Conservation (phyloP, 345 rosid species). For the Sonneratia caseolaris region DNA sequence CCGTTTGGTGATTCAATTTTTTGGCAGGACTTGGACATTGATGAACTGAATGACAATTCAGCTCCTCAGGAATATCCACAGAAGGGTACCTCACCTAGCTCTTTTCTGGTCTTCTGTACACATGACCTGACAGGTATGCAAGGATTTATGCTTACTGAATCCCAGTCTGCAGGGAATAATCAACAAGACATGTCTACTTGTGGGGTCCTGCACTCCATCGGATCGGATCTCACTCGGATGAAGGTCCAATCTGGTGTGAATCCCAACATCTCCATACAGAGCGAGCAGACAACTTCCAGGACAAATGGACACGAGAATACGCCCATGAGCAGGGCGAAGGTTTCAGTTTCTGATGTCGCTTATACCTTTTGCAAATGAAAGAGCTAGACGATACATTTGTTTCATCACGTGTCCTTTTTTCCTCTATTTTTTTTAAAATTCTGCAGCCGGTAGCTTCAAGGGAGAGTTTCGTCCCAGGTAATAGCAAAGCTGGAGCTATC, state of each 20-base stretch:
- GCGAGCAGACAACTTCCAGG: constrained; percentile 54
- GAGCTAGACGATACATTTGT: not conserved
- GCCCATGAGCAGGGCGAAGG: constrained; percentile 74
- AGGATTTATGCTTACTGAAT: not conserved
- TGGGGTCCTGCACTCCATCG: constrained; percentile 78
- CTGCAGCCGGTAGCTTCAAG: constrained; percentile 73
- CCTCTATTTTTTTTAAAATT: not conserved
- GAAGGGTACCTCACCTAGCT: constrained; percentile 15
- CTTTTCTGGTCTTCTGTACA: not conserved
- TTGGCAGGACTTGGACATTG: constrained; percentile 46
- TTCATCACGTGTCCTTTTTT: not conserved
- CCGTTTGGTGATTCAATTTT: not conserved
- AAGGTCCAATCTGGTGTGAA: constrained; percentile 47
- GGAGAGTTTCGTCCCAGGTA: constrained; percentile 57
- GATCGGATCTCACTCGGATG: constrained; percentile 91
- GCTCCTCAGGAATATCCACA: constrained; percentile 9
- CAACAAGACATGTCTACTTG: constrained; percentile 64
- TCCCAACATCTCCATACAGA: constrained; percentile 42
- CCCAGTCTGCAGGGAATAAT: constrained; percentile 29
- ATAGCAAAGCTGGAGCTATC: constrained; percentile 28
- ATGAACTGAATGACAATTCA: constrained; percentile 22
- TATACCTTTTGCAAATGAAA: not conserved
- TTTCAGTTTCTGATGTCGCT: constrained; percentile 7
- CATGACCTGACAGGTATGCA: not conserved
- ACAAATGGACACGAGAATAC: constrained; percentile 43